These are phyloP conservation scores for Phytopythium montanum DNA, from an alignment of 352 stramenopile genomes.

Conservation along the genomic window DNA sequence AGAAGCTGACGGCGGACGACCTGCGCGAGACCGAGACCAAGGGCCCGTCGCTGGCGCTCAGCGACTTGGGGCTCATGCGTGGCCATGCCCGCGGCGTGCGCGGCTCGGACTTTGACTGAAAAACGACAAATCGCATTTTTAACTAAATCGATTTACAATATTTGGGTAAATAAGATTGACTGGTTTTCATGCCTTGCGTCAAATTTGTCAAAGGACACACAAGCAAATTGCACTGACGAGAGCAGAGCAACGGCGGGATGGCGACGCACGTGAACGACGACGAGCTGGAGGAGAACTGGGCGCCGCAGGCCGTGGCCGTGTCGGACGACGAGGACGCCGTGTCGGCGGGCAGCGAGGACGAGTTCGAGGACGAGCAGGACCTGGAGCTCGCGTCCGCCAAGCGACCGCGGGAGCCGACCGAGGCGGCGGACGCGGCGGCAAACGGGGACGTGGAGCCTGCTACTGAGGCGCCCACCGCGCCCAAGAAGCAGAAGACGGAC, in stretches of 20 bases:
- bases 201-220: too few relatives aligned
- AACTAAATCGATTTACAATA: too few relatives aligned
- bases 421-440: conserved; percentile 8
- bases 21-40: conserved; percentile 36
- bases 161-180: too few relatives aligned
- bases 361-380: conserved; percentile 73
- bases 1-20: conserved; percentile 49
- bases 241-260: background rate
- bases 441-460: conserved; percentile 10
- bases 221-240: background rate
- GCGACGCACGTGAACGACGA: conserved; percentile 37
- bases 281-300: conserved; percentile 68
- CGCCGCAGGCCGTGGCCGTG: conserved; percentile 26
- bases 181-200: too few relatives aligned
- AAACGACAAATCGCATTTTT: too few relatives aligned
- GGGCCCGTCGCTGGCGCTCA: conserved; percentile 34
- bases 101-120: conserved; percentile 23
- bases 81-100: conserved; percentile 14
- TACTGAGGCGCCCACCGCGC: conserved; percentile 10
- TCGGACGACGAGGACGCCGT: conserved; percentile 50
- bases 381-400: conserved; percentile 47
- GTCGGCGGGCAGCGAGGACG: conserved; percentile 72
- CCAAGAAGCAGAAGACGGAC: conserved; percentile 58
- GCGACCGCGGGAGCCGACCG: conserved; percentile 36
- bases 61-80: conserved; percentile 29